Percentiles rank a stretch among this genome's conserved stretches.
phyloP scores from a whole-genome alignment of 768 basidiomycete species.

The Pleurotus ostreatus region DNA sequence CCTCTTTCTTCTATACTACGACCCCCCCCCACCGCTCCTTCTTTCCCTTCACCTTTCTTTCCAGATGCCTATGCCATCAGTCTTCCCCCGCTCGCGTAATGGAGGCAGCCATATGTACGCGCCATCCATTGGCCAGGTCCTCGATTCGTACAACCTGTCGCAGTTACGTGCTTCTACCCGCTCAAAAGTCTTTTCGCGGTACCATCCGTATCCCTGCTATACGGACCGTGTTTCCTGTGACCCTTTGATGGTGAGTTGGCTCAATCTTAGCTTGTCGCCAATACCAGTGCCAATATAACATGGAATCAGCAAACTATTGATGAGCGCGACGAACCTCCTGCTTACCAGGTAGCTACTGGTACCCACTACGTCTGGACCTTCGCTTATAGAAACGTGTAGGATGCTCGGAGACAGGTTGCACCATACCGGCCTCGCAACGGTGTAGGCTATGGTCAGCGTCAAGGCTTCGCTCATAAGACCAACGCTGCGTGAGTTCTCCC shows the following conservation, averaged over 20 bases:
- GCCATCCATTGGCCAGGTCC: not conserved
- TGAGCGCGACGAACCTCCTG: not conserved
- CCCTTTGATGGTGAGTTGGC: not conserved
- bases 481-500: not conserved
- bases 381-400: too few species aligned
- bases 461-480: not conserved
- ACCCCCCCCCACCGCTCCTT: too few species aligned
- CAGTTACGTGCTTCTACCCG: not conserved
- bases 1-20: too few species aligned
- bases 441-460: not conserved
- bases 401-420: not conserved
- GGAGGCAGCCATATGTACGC: not conserved
- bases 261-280: not conserved
- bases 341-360: not conserved
- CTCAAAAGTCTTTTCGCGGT: not conserved
- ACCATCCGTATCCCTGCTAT: slow-evolving; percentile 1
- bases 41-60: not conserved
- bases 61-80: not conserved
- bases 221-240: not conserved
- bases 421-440: not conserved
- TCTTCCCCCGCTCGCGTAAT: not conserved
- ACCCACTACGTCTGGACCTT: not conserved
- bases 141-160: not conserved
- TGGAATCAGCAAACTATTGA: not conserved
- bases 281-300: not conserved